Percentiles rank a stretch among this genome's conserved stretches.
phyloP scores from a whole-genome alignment of 331 rosid species.

The Rosa hybrid region DNA sequence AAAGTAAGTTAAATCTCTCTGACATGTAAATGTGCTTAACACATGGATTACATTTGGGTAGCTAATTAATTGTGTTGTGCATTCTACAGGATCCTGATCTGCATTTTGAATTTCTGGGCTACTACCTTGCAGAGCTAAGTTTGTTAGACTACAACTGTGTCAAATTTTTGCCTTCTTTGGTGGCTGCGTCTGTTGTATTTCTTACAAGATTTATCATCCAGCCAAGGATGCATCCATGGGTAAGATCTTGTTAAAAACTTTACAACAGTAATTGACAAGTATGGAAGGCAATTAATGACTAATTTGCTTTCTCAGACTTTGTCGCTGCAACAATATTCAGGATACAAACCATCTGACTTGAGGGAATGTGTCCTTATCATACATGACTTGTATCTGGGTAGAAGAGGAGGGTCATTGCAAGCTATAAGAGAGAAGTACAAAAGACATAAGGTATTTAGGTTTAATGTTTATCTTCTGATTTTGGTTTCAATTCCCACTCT shows the following conservation, averaged over 20 bases:
- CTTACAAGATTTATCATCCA: slow-evolving; percentile 65
- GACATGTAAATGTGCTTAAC: neutral
- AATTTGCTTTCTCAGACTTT: slow-evolving; percentile 42
- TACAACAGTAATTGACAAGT: neutral
- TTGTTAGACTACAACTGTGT: slow-evolving; percentile 75
- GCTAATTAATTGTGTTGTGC: slow-evolving; percentile 9
- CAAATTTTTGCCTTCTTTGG: slow-evolving; percentile 77
- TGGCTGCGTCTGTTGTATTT: slow-evolving; percentile 79
- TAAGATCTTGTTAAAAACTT: slow-evolving; percentile 27
- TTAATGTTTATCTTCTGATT: neutral
- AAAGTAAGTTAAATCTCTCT: slow-evolving; percentile 43
- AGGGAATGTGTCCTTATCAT: slow-evolving; percentile 60
- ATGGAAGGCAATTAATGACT: slow-evolving; percentile 17
- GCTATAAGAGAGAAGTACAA: slow-evolving; percentile 81
- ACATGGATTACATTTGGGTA: neutral
- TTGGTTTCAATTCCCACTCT: neutral
- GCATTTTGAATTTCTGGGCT: slow-evolving; percentile 72
- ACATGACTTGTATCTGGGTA: slow-evolving; percentile 72
- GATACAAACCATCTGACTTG: slow-evolving; percentile 62
- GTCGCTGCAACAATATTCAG: slow-evolving; percentile 45
- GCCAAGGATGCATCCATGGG: slow-evolving; percentile 78
- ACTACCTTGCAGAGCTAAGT: slow-evolving; percentile 89
- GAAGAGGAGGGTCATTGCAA: slow-evolving; percentile 65
- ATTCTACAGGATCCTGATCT: slow-evolving; percentile 49
- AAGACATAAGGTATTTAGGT: slow-evolving; percentile 62